Percentiles rank a stretch among this genome's conserved stretches.
Evolutionary conservation across 495 filamentous ascomycete species (phyloP).

Genomic region (Neurospora sp.): DNA sequence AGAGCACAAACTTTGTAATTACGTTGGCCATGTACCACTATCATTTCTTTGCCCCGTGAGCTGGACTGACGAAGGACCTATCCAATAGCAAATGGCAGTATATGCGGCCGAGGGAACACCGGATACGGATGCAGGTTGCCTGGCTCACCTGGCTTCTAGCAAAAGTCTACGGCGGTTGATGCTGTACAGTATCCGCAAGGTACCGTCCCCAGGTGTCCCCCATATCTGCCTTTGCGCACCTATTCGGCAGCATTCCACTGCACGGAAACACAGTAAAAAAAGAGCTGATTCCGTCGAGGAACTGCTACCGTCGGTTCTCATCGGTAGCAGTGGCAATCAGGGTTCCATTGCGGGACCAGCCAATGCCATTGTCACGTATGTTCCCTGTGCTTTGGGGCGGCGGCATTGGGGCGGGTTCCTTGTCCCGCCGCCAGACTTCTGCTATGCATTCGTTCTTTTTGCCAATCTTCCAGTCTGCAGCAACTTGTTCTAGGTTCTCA

Average conservation of each 20-base stretch:
- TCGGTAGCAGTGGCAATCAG: background rate
- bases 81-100: background rate
- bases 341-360: background rate
- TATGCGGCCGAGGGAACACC: background rate
- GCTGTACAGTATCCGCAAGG: background rate
- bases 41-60: background rate
- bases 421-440: background rate
- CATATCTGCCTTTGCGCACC: background rate
- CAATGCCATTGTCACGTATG: background rate
- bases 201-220: background rate
- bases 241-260: background rate
- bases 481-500: background rate
- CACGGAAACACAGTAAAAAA: background rate
- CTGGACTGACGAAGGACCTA: background rate
- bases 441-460: background rate
- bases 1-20: background rate
- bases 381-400: background rate
- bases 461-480: background rate
- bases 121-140: background rate
- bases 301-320: background rate
- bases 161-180: background rate
- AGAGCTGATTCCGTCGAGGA: background rate
- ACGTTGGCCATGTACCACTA: background rate
- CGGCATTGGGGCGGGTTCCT: background rate
- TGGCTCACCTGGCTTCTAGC: background rate